Base-by-base conservation (phyloP, 441 rosid species). In the Erodium moschatum region DNA sequence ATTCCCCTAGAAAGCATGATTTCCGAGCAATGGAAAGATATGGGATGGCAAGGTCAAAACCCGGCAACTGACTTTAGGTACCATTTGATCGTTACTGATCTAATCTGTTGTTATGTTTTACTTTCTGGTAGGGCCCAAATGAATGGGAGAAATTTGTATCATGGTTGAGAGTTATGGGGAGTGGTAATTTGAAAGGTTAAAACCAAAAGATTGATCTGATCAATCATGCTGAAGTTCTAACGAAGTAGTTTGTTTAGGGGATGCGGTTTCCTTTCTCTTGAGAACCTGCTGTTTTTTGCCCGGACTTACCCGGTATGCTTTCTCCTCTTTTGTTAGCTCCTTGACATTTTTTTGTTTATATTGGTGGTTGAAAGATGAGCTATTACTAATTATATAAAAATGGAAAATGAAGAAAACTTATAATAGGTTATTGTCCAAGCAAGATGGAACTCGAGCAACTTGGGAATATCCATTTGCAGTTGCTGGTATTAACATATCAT, bases 41-140 rank as follows among this genome's bases (percentile, higher is more conserved):
- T 94, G 99, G 99, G 97, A 61, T 94, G 99, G 99, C 97, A 94
- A 81, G 99, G 99, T 74, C 81, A 85, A 71, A 91, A 91, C 86
- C 99, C 99, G 67, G 87, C 98, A 18, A 94, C 97, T 20, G 98
- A 94, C 83, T 94, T 94, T 69, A 88, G 98, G 98, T 93, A 70
- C 61, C 12, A 1, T 42, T 70, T 64, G 42, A 38, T 38, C 42
- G 0, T 38, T 38, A 38, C 27, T 2, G 2, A 24, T 24, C 27
- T 24, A 24, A 24, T 24, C 27, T 24, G 2, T 24, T 24, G 27
- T 24, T 24, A 24, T 24, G 27, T 24, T 24, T 24, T 24, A 24
- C 27, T 24, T 24, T 24, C 27, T 2, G 27, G 27, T 24, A 24
- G 27, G 27, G 27, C 27, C 27, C 27, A 24, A 24, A 24, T 24